Conservation (phyloP, 306 rosid species). For the Begonia masoniana region DNA sequence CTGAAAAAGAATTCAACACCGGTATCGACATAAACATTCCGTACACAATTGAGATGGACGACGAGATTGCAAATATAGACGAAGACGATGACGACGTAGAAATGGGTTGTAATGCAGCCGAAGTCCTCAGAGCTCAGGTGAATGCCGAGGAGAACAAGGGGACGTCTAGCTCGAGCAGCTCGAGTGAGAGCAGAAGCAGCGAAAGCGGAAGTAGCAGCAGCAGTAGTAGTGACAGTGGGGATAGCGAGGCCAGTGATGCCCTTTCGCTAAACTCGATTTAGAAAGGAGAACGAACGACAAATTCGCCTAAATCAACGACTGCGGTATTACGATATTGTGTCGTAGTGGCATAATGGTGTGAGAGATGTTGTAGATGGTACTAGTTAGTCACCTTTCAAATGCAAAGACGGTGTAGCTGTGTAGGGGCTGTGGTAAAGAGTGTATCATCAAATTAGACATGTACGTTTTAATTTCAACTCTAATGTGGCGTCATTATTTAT, state of each 20-base stretch:
- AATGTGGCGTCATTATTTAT: too few relatives aligned
- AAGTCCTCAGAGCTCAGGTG: slow-evolving; percentile 10
- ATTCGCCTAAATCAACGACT: not conserved
- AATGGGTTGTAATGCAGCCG: slow-evolving; percentile 5
- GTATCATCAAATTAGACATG: too few relatives aligned
- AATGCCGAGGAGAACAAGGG: slow-evolving; percentile 3
- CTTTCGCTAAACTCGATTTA: slow-evolving; percentile 1
- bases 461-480: too few relatives aligned
- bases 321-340: too few relatives aligned
- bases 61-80: slow-evolving; percentile 6
- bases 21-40: slow-evolving; percentile 6
- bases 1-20: not conserved
- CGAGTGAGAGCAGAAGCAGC: slow-evolving; percentile 2
- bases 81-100: slow-evolving; percentile 4
- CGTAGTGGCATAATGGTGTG: too few relatives aligned
- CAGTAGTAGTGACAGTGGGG: not conserved
- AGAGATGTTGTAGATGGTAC: not conserved
- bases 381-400: not conserved
- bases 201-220: slow-evolving; percentile 1
- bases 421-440: too few relatives aligned
- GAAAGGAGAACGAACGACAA: not conserved
- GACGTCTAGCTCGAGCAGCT: slow-evolving; percentile 3
- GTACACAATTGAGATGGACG: not conserved
- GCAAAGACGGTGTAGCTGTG: too few relatives aligned
- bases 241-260: slow-evolving; percentile 5